Base-by-base conservation (phyloP, 768 basidiomycete genomes). In the Cytidiella melzeri region DNA sequence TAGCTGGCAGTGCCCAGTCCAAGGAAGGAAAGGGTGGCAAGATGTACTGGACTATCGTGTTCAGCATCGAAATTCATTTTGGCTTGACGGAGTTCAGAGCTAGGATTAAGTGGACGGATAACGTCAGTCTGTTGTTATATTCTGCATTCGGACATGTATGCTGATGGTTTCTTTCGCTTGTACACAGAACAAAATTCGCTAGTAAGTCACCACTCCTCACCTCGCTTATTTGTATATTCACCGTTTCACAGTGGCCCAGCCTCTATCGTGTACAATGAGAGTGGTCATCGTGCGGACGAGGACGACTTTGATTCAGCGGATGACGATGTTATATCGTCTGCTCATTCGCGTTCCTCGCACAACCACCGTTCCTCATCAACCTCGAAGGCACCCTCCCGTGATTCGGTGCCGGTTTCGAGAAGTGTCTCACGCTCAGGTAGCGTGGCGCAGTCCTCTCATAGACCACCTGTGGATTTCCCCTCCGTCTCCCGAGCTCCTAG, bases 1-100 rank as follows among this genome's bases (percentile, higher is more conserved):
- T 90, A 44, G 81, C 76, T 38, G 76, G 81, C 18, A 87, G 84
- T 55, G 86, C 87, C 1, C 77, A 80, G 55, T 68, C 87, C 1
- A 88, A 87, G 60, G 62, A 67, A 4, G 80, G 84, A 1, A 77
- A 65, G 56, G 76, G 73, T 41, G 81, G 84, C 44, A 85, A 81
- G 68, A 80, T 74, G 10, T 89, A 87, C 55, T 90, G 85, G 85
- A 88, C 82, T 12, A 87, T 90, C 51, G 81, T 90, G 15, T 90
- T 90, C 64, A 84, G 83, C 25, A 81, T 90, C 25, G 87, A 88
- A 61, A 87, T 90, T 47, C 86, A 87, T 59, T 89, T 90, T 51
- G 86, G 87, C 26, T 60, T 89, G 53, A 90, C 87, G 0, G 87
- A 90, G 64, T 90, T 90, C 69, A 84, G 72, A 61, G 86, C 87